Conservation (phyloP, 2,329 filamentous ascomycete genomes). For the Cladophialophora chaetospira region DNA sequence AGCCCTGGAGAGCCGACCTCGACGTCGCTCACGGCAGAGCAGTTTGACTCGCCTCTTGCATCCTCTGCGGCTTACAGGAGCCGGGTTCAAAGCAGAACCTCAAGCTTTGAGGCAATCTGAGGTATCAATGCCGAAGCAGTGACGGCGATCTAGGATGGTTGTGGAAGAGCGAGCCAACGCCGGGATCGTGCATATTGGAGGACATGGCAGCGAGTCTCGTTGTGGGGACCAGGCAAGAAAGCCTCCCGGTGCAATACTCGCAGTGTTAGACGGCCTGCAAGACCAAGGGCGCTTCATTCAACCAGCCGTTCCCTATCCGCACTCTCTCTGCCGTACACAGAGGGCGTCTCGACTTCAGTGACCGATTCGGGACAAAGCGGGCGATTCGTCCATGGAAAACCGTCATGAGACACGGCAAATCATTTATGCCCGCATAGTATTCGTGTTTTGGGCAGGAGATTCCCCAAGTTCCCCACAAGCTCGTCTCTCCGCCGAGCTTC, state of each 20-base stretch:
- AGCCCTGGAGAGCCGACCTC: too few relatives aligned
- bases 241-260: too few relatives aligned
- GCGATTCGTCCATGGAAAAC: background rate
- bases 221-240: too few relatives aligned
- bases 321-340: background rate
- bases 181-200: background rate
- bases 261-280: background rate
- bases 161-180: background rate
- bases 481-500: constrained; percentile 18
- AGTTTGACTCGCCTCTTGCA: too few relatives aligned
- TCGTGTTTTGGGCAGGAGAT: background rate
- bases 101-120: too few relatives aligned
- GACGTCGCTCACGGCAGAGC: too few relatives aligned
- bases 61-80: too few relatives aligned
- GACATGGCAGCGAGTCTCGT: background rate
- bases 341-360: background rate
- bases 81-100: too few relatives aligned
- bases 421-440: constrained; percentile 1
- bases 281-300: background rate
- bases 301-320: background rate
- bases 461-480: constrained; percentile 18
- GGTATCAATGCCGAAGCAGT: background rate
- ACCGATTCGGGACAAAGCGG: constrained; percentile 2
- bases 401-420: background rate
- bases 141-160: background rate